These are phyloP conservation scores for Teratosphaeria viscida DNA, from an alignment of 2,329 filamentous ascomycete species.

Conservation along the genomic window DNA sequence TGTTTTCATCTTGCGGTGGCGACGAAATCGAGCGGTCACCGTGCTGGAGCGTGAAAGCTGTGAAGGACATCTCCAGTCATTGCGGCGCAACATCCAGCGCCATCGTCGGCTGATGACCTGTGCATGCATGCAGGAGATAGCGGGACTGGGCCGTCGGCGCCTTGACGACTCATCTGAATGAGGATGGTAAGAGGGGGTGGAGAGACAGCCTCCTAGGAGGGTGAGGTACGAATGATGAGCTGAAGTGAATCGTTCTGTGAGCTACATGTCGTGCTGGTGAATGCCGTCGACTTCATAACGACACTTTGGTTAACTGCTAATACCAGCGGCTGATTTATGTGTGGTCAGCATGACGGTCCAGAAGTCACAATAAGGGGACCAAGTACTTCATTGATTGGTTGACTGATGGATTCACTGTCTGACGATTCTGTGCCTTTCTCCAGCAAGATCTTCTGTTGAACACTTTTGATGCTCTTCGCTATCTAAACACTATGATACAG, in stretches of 20 bases:
- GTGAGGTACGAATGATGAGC: not conserved
- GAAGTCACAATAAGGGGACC: no score
- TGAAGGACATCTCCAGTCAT: not conserved
- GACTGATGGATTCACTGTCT: no score
- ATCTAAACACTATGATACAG: constrained; percentile 12
- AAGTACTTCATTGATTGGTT: no score
- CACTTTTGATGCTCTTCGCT: constrained; percentile 1
- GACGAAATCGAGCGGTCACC: not conserved
- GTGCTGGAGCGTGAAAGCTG: not conserved
- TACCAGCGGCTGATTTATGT: no score
- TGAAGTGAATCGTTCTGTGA: not conserved
- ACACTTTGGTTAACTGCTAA: no score
- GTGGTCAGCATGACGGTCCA: no score
- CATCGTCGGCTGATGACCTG: not conserved
- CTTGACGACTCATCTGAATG: no score
- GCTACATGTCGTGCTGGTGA: not conserved
- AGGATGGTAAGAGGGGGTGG: not conserved
- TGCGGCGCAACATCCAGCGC: not conserved
- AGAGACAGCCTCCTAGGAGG: no score
- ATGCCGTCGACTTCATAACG: not conserved
- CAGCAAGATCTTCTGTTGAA: not conserved
- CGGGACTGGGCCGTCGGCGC: no score
- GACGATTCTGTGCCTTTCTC: no score
- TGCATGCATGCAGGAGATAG: no score
- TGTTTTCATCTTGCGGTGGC: not conserved